Conservation (phyloP, 2,329 filamentous ascomycete genomes). For the Aureobasidium sp. region DNA sequence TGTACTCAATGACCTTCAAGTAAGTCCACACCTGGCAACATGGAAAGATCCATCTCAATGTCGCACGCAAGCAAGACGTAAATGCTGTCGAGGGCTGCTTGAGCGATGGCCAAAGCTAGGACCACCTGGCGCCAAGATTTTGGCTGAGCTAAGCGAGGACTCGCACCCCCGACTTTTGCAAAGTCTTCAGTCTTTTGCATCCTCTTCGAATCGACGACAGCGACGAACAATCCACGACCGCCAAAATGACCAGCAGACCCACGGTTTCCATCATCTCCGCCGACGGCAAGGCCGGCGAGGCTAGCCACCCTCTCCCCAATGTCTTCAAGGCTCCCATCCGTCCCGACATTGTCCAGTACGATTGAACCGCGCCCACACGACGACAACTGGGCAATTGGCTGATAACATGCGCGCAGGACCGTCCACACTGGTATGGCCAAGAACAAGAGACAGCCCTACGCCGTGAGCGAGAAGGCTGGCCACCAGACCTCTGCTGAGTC, state of each 20-base stretch:
- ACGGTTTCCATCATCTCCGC: constrained; percentile 95
- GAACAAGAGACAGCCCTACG: constrained; percentile 99
- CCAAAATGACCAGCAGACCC: constrained; percentile 85
- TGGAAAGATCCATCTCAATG: neutral
- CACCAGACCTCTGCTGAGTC: constrained; percentile 99
- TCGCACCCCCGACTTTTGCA: constrained; percentile 7
- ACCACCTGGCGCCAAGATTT: constrained; percentile 1
- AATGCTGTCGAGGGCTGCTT: neutral
- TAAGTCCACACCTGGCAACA: neutral
- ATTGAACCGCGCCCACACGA: constrained; percentile 13
- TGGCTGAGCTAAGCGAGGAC: constrained; percentile 5
- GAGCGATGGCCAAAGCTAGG: neutral
- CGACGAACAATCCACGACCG: constrained; percentile 16
- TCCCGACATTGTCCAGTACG: constrained; percentile 97
- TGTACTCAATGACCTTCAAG: neutral
- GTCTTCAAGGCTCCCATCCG: constrained; percentile 98
- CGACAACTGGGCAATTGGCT: constrained; percentile 19
- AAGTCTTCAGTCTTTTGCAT: neutral
- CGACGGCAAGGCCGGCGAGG: constrained; percentile 85
- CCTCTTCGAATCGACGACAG: constrained; percentile 2
- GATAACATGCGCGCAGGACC: constrained; percentile 37
- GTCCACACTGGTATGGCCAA: constrained; percentile 99
- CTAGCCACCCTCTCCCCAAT: constrained; percentile 85
- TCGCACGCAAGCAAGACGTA: neutral
- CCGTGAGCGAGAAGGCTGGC: constrained; percentile 99